phyloP scores from a whole-genome alignment of 805 yeast species.

The Lachancea kluyveri region DNA sequence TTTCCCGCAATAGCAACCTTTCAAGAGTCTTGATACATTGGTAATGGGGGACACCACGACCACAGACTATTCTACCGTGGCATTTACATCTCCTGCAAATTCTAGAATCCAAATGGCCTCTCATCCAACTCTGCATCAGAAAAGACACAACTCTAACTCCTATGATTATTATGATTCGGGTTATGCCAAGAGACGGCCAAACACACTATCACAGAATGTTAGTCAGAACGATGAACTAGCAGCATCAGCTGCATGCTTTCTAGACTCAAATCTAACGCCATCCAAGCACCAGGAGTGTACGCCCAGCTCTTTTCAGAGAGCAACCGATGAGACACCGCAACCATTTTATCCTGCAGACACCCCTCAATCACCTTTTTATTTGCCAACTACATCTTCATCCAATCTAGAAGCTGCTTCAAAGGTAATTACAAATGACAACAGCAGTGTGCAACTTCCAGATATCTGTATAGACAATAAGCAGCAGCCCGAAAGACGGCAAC shows the following conservation, averaged over 20 bases:
- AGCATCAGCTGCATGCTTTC: conserved; percentile 4
- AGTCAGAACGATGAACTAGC: too few relatives aligned
- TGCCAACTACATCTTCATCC: conserved; percentile 11
- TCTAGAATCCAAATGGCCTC: conserved; percentile 1
- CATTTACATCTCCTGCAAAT: conserved; percentile 1
- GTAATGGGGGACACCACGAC: conserved; percentile 1
- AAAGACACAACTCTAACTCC: conserved; percentile 22
- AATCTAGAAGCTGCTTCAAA: conserved; percentile 9
- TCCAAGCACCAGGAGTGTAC: conserved; percentile 2
- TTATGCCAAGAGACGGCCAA: conserved; percentile 19
- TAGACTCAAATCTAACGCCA: background rate
- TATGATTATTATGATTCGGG: conserved; percentile 12
- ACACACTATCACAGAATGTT: background rate
- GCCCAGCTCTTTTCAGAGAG: conserved; percentile 7
- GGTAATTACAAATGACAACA: conserved; percentile 9
- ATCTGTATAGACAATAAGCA: conserved; percentile 2
- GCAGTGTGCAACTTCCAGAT: conserved; percentile 9
- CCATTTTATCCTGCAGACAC: conserved; percentile 9
- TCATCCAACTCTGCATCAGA: conserved; percentile 13
- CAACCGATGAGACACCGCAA: conserved; percentile 8
- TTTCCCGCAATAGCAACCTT: background rate
- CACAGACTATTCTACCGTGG: conserved; percentile 1
- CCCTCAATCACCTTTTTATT: conserved; percentile 14
- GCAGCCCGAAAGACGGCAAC: conserved; percentile 1
- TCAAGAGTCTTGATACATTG: background rate